Percentiles rank a stretch among this genome's conserved stretches.
These are phyloP conservation scores for Paramecium caudatum DNA, from an alignment of 73 alveolate species.

Conservation along the genomic window DNA sequence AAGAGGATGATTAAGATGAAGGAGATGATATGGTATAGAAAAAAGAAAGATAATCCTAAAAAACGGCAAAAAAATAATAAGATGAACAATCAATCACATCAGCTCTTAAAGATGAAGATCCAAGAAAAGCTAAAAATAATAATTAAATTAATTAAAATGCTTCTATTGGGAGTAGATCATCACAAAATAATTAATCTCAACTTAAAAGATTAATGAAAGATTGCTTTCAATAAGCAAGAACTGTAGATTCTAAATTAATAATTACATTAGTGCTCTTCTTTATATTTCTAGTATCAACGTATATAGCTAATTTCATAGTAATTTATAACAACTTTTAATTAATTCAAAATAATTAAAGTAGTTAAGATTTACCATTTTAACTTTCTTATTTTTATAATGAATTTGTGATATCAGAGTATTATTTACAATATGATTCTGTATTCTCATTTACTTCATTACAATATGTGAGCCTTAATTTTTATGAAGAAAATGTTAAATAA, in stretches of 20 bases:
- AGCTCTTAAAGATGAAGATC: not conserved
- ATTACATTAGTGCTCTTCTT: not conserved
- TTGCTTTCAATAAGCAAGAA: not conserved
- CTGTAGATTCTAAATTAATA: not conserved
- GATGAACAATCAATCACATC: not conserved
- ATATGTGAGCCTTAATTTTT: not conserved
- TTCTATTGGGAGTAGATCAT: conserved; percentile 13
- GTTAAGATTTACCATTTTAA: conserved; percentile 3
- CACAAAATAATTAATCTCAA: not conserved
- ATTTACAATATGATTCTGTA: not conserved
- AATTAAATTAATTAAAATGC: not conserved
- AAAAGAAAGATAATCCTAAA: not conserved
- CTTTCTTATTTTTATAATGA: conserved; percentile 38
- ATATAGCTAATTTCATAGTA: not conserved
- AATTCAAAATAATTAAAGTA: not conserved
- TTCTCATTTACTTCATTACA: not conserved
- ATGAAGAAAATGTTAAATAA: not conserved
- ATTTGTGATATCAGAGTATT: not conserved
- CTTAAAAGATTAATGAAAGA: conserved; percentile 43
- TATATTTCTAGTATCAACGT: not conserved
- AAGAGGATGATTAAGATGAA: not conserved
- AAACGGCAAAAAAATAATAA: too few species aligned
- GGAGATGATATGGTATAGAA: too few species aligned
- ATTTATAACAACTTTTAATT: not conserved
- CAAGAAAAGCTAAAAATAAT: not conserved